A percentile compares a stretch with the other conserved stretches of the same genome.
Conservation (phyloP, 768 basidiomycete genomes). For the Tylopilus felleus region DNA sequence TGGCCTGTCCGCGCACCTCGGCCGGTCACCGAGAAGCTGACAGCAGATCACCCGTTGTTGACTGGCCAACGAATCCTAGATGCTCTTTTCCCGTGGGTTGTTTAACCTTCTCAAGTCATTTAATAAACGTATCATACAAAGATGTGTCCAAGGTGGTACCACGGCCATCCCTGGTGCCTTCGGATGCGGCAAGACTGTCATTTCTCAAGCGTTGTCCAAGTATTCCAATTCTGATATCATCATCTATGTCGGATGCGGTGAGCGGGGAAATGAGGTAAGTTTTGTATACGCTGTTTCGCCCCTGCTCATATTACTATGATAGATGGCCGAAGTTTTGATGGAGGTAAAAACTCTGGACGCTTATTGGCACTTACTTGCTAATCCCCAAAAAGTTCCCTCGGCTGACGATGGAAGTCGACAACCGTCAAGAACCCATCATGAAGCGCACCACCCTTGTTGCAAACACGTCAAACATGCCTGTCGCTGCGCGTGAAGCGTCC, state of each 20-base stretch:
- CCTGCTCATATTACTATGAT: slow-evolving; percentile 9
- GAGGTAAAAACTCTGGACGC: slow-evolving; percentile 51
- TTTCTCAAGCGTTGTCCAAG: slow-evolving; percentile 96
- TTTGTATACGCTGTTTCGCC: slow-evolving; percentile 35
- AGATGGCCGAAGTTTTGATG: slow-evolving; percentile 99
- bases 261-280: slow-evolving; percentile 91
- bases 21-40: slow-evolving; percentile 93
- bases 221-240: slow-evolving; percentile 99
- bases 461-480: slow-evolving; percentile 99
- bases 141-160: slow-evolving; percentile 95
- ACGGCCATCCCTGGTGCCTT: slow-evolving; percentile 99
- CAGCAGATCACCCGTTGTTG: slow-evolving; percentile 85
- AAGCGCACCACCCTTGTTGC: slow-evolving; percentile 98
- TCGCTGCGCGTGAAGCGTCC: slow-evolving; percentile 97
- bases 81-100: slow-evolving; percentile 86
- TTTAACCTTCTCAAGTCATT: background rate
- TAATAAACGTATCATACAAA: slow-evolving; percentile 25
- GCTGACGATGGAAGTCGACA: slow-evolving; percentile 86
- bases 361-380: slow-evolving; percentile 10
- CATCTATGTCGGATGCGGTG: slow-evolving; percentile 98
- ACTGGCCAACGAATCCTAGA: slow-evolving; percentile 98
- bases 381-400: slow-evolving; percentile 63
- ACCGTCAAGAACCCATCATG: slow-evolving; percentile 99
- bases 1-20: slow-evolving; percentile 99
- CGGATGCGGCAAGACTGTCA: slow-evolving; percentile 98